Base-by-base conservation (phyloP, 1,284 basidiomycete species). In the Ustilago trichophora region DNA sequence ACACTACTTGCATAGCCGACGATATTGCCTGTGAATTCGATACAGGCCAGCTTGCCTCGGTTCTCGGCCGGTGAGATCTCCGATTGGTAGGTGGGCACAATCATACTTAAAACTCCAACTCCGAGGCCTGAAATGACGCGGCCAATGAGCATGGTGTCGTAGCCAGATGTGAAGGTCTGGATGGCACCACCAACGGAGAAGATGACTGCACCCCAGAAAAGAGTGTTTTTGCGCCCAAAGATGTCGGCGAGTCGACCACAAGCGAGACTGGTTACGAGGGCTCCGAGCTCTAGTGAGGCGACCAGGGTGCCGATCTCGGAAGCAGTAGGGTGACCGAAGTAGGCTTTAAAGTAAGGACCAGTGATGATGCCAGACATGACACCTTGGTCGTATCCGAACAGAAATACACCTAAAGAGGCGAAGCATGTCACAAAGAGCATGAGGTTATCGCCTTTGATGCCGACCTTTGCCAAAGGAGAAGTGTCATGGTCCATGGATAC, bases 51-150 rank as follows among this genome's bases (percentile, higher is more conserved):
- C 43, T 75, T 76, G 33, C 79, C 79, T 25, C 79, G 59, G 84
- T 96, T 92, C 78, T 92, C 87, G 3, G 95, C 91, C 13, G 94
- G 93, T 3, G 92, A 95, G 45, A 98, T 92, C 84, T 98, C 95
- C 73, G 90, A 91, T 83, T 97, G 95, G 82, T 97, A 98, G 60
- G 97, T 96, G 6, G 95, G 95, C 19, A 98, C 95, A 65, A 97
- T 93, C 58, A 94, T 97, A 43, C 60, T 65, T 44, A 98, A 85
- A 68, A 97, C 85, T 12, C 94, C 95, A 12, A 98, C 95, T 13
- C 95, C 95, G 73, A 92, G 92, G 2, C 94, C 95, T 63, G 90
- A 91, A 54, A 94, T 84, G 40, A 98, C 84, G 34, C 95, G 86
- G 12, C 95, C 95, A 7, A 92, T 62, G 34, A 96, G 87, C 93